phyloP scores from a whole-genome alignment of 2,329 filamentous ascomycete genomes.

The Beauveria bassiana region DNA sequence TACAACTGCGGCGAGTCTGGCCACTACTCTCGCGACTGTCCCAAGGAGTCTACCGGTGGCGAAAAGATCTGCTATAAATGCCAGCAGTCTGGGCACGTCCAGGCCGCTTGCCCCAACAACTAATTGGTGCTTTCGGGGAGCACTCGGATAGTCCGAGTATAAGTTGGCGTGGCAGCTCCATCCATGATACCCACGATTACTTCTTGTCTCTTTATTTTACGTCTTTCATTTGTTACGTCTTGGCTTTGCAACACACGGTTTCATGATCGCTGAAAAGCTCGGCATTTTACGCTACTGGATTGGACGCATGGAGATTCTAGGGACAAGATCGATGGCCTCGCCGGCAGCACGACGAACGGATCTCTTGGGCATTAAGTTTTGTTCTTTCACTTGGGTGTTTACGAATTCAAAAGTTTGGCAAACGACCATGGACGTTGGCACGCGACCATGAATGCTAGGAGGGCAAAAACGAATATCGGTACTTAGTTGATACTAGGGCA shows the following conservation, averaged over 20 bases:
- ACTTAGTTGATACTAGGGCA: slow-evolving; percentile 6
- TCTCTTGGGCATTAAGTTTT: slow-evolving; percentile 8
- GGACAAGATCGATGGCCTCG: slow-evolving; percentile 8
- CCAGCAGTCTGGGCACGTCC: slow-evolving; percentile 77
- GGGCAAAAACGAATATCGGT: background rate
- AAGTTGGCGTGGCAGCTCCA: slow-evolving; percentile 34
- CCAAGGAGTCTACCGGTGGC: slow-evolving; percentile 74
- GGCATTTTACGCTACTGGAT: slow-evolving; percentile 3
- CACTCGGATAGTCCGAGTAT: slow-evolving; percentile 16
- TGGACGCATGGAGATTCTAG: background rate
- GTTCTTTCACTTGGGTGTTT: slow-evolving; percentile 7
- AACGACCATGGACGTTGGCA: slow-evolving; percentile 7
- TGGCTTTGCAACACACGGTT: slow-evolving; percentile 5
- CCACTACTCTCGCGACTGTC: slow-evolving; percentile 92
- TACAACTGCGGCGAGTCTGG: slow-evolving; percentile 97
- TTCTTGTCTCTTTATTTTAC: slow-evolving; percentile 20
- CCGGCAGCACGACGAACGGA: slow-evolving; percentile 1
- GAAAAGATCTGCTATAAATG: slow-evolving; percentile 99
- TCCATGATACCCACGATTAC: slow-evolving; percentile 35
- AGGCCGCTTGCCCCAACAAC: slow-evolving; percentile 87
- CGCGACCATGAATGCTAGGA: background rate
- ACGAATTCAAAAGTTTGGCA: slow-evolving; percentile 8
- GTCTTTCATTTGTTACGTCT: slow-evolving; percentile 15
- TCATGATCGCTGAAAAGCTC: slow-evolving; percentile 9
- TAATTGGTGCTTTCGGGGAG: slow-evolving; percentile 25